These are phyloP conservation scores for Solanum tarapatanum DNA, from an alignment of 257 asterid species.

Conservation along the genomic window DNA sequence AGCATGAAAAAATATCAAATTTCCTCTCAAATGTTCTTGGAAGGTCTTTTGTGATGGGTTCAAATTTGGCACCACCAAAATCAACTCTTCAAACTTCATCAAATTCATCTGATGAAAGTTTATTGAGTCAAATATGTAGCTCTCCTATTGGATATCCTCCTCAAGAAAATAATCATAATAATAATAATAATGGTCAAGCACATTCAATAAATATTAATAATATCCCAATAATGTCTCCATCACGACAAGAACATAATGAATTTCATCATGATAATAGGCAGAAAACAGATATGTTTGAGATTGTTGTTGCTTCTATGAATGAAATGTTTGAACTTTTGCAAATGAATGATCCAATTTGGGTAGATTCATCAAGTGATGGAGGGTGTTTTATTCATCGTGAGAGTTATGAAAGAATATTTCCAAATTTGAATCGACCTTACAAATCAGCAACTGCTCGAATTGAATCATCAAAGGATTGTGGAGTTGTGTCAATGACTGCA, in stretches of 20 bases:
- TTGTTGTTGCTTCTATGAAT: constrained; percentile 29
- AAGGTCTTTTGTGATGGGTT: not conserved
- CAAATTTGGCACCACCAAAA: not conserved
- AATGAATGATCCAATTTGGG: constrained; percentile 53
- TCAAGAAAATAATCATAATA: not conserved
- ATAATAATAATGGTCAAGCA: not conserved
- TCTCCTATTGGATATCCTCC: constrained; percentile 5
- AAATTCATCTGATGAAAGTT: constrained; percentile 1
- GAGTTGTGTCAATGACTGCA: constrained; percentile 42
- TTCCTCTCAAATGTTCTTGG: constrained; percentile 22
- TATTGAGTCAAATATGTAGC: constrained; percentile 7
- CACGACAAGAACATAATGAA: not conserved
- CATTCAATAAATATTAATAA: constrained; percentile 1
- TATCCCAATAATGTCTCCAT: not conserved
- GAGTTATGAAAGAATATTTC: constrained; percentile 40
- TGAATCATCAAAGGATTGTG: constrained; percentile 64
- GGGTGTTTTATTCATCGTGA: constrained; percentile 30
- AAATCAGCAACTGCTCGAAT: constrained; percentile 25
- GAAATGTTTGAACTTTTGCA: constrained; percentile 47
- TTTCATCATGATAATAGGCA: constrained; percentile 13
- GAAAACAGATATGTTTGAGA: constrained; percentile 21
- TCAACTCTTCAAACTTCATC: constrained; percentile 1
- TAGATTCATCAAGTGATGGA: constrained; percentile 27
- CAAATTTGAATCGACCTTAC: constrained; percentile 21
- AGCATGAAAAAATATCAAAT: constrained; percentile 26